phyloP scores from a whole-genome alignment of 2,329 filamentous ascomycete species.

The Paraconiothyrium brasiliense region DNA sequence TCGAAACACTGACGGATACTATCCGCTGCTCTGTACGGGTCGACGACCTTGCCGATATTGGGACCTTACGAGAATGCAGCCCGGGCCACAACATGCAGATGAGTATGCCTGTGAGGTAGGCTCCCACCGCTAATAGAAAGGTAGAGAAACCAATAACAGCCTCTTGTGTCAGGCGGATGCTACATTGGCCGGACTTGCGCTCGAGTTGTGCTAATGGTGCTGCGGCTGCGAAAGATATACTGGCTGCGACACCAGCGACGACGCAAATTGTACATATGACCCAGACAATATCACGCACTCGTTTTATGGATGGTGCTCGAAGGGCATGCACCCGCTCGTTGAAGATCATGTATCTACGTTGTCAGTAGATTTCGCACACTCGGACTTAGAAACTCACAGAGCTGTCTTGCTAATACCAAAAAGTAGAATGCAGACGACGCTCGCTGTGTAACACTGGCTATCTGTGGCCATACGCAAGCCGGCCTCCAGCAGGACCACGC shows the following conservation, averaged over 20 bases:
- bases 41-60: background rate
- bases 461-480: background rate
- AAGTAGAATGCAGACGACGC: background rate
- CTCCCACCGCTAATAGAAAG: background rate
- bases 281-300: background rate
- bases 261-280: background rate
- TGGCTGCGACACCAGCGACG: background rate
- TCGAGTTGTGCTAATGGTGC: background rate
- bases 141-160: background rate
- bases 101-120: background rate
- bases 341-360: background rate
- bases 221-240: background rate
- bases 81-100: background rate
- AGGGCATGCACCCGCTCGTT: background rate
- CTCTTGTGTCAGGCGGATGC: background rate
- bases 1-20: background rate
- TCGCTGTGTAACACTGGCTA: constrained; percentile 1
- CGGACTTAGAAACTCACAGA: background rate
- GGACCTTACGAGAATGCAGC: too few relatives aligned
- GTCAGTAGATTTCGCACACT: background rate
- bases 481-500: constrained; percentile 1
- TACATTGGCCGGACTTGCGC: background rate
- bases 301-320: background rate
- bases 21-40: background rate
- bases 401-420: background rate